phyloP scores from a whole-genome alignment of 208 protist genomes.

The Trypanosoma cruzi region DNA sequence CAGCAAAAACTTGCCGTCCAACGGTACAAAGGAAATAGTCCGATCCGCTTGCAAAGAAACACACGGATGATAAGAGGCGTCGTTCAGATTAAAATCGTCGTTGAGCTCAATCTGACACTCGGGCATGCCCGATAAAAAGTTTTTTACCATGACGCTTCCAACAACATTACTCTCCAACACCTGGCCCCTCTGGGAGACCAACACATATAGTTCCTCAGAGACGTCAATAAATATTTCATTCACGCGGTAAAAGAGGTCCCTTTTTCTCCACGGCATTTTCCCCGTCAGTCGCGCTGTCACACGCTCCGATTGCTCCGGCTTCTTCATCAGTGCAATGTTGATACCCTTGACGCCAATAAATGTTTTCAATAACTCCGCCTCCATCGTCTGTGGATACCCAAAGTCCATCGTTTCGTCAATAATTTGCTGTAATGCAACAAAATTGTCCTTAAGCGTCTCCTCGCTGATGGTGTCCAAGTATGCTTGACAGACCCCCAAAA shows the following conservation, averaged over 20 bases:
- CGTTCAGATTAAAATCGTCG: slow-evolving; percentile 87
- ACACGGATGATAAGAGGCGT: slow-evolving; percentile 98
- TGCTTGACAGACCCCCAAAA: slow-evolving; percentile 87
- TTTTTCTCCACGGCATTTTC: slow-evolving; percentile 91
- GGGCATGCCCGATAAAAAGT: slow-evolving; percentile 98
- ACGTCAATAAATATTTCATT: slow-evolving; percentile 99
- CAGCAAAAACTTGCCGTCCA: slow-evolving; percentile 97
- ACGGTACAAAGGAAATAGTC: slow-evolving; percentile 92
- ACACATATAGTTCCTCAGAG: slow-evolving; percentile 96
- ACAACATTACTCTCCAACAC: slow-evolving; percentile 94
- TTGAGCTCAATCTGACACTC: slow-evolving; percentile 98
- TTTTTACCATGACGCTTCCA: slow-evolving; percentile 96
- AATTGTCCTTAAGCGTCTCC: slow-evolving; percentile 95
- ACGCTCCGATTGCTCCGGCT: slow-evolving; percentile 37
- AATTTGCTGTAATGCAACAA: slow-evolving; percentile 96
- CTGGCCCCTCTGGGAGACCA: slow-evolving; percentile 93
- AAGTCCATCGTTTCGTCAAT: slow-evolving; percentile 99
- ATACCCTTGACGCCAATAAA: slow-evolving; percentile 90
- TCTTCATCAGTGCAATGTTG: slow-evolving; percentile 50
- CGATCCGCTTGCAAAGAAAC: slow-evolving; percentile 91
- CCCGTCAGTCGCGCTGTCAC: slow-evolving; percentile 92
- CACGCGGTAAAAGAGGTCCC: slow-evolving; percentile 94
- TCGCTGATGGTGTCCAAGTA: slow-evolving; percentile 95
- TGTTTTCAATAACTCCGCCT: slow-evolving; percentile 86
- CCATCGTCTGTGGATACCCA: slow-evolving; percentile 96